Evolutionary conservation across 2,329 filamentous ascomycete genomes (phyloP), one percentile per base, ranked within the genome.

Genomic region (Fusarium abutilonis): DNA sequence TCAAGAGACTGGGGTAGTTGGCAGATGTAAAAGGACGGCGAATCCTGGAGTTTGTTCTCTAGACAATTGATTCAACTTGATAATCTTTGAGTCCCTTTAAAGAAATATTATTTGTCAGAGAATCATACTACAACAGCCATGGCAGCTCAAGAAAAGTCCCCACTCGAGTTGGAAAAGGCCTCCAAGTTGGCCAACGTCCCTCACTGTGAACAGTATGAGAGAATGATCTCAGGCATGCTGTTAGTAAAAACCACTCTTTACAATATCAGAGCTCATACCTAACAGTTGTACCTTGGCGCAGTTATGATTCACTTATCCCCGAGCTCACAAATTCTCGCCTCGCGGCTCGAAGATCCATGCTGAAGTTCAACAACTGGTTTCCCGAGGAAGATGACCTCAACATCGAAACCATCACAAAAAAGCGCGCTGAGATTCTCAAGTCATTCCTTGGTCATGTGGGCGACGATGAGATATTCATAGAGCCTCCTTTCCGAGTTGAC

Each of bases 161-260:
- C 9, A 4, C 11, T 9, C 6, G 65, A 68, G 45, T 23, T 68
- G 21, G 52, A 58, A 0, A 68, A 68, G 29, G 55, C 65, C 4
- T 43, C 48, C 7, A 56, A 52, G 31, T 72, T 86, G 10, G 74
- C 79, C 9, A 79, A 86, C 58, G 76, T 82, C 2, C 84, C 84
- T 0, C 84, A 81, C 77, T 82, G 83, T 56, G 85, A 87, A 8
- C 82, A 87, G 57, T 88, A 87, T 50, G 83, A 88, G 68, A 84
- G 83, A 68, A 88, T 88, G 84, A 83, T 88, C 43, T 87, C 84
- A 0, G 85, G 85, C 26, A 84, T 87, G 77, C 76, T 87, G 83
- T 85, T 71, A 64, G 47, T 59, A 0, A 19, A 8, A 17, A 1
- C 0, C 1, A 1, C 2, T 40, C 0, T 21, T 17, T 10, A 0